phyloP scores from a whole-genome alignment of 1,284 basidiomycete species.

The Ustilago esculenta region DNA sequence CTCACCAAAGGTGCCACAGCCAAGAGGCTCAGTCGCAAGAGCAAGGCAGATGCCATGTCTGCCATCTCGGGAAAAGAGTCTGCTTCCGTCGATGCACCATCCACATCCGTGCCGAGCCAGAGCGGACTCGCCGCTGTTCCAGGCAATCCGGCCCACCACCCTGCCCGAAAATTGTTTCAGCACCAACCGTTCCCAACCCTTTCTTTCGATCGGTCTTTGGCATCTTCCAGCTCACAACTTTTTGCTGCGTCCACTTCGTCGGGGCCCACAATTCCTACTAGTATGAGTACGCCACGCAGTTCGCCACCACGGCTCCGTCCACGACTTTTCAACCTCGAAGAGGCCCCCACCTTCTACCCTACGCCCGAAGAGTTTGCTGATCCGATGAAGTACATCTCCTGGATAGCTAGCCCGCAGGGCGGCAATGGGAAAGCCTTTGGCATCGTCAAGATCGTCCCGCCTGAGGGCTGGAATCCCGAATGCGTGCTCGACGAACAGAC shows the following conservation, averaged over 20 bases:
- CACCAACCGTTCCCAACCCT: constrained; percentile 36
- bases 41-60: constrained; percentile 48
- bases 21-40: constrained; percentile 47
- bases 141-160: constrained; percentile 41
- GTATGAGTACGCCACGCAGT: constrained; percentile 50
- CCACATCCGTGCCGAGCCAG: background rate
- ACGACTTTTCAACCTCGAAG: constrained; percentile 80
- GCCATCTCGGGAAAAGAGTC: constrained; percentile 28
- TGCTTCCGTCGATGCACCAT: background rate
- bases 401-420: constrained; percentile 75
- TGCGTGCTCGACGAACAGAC: constrained; percentile 92
- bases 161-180: constrained; percentile 41
- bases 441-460: constrained; percentile 96
- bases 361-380: constrained; percentile 89
- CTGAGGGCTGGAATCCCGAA: constrained; percentile 91
- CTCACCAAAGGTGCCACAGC: constrained; percentile 25
- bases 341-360: constrained; percentile 90
- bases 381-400: constrained; percentile 93
- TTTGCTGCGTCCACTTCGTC: background rate
- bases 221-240: background rate
- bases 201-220: constrained; percentile 15
- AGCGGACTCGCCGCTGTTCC: constrained; percentile 7
- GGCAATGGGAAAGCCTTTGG: constrained; percentile 78
- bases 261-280: constrained; percentile 51
- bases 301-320: constrained; percentile 47